Percentiles rank a stretch among this genome's conserved stretches.
phyloP scores from a whole-genome alignment of 129 eudicot species.

The carrot (Daucus carota) region DH1_v3.0 NC_030381.2:46340001-46340500 shows the following conservation, averaged over 20 bases:
- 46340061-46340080: background rate
- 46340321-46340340: background rate
- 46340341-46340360: background rate
- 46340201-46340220: background rate
- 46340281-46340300: slow-evolving; percentile 78
- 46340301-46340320: slow-evolving; percentile 73
- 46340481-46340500: background rate
- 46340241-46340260: background rate
- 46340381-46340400: background rate
- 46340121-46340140: background rate
- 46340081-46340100: background rate
- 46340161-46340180: background rate
- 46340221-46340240: too few relatives aligned
- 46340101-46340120: background rate
- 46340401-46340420: background rate
- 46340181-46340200: background rate
- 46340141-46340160: background rate
- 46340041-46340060: background rate
- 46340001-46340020: background rate
- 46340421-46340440: background rate
- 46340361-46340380: background rate
- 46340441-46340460: background rate
- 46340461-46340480: background rate
- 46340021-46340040: background rate
- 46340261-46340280: slow-evolving; percentile 2